Evolutionary conservation across 805 yeast genomes (phyloP), one percentile per base, ranked within the genome.

Genomic region (Ogataea naganishii): DNA sequence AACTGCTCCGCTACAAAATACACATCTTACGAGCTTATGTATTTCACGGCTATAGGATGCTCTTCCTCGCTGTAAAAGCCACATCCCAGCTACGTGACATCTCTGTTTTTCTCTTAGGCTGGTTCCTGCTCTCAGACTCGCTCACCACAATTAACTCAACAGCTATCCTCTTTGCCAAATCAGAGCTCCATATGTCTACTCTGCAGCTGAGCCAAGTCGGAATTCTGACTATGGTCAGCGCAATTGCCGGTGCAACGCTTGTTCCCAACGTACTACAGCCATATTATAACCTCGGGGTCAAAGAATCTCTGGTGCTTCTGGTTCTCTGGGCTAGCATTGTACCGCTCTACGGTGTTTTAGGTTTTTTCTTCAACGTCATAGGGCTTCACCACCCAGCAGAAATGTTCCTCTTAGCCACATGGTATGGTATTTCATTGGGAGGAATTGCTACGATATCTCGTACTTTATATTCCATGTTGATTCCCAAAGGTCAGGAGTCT

Each of bases 371-470:
- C 40, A 45, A 60, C 2, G 43, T 40, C 10, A 46, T 80, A 26
- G 89, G 92, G 0, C 56, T 81, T 26, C 71, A 67, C 32, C 72
- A 71, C 36, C 63, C 72, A n/a, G 55, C 61, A 46, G 94, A 81
- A 47, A 77, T 80, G 78, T 82, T 67, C 41, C 23, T 73, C 1
- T 51, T 80, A 15, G 84, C 88, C 0, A 53, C 74, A 0, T 76
- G 86, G 81, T 81, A 82, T 49, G 92, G 94, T 2, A 51, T 77
- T 32, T 69, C 84, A 1, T 49, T 82, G 16, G 94, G 94, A 18
- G 86, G 86, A 0, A 53, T 82, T 15, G 67, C 80, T 7, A 77
- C 89, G 0, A 62, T 77, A 1, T 70, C 85, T 17, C 62, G 92
- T 27, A 75, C 86, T 1, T 58, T 79, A 4, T 81, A 73, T 49